Evolutionary conservation across 2,329 filamentous ascomycete species (phyloP), one percentile per base, ranked within the genome.

Genomic region (Talaromyces sp.): DNA sequence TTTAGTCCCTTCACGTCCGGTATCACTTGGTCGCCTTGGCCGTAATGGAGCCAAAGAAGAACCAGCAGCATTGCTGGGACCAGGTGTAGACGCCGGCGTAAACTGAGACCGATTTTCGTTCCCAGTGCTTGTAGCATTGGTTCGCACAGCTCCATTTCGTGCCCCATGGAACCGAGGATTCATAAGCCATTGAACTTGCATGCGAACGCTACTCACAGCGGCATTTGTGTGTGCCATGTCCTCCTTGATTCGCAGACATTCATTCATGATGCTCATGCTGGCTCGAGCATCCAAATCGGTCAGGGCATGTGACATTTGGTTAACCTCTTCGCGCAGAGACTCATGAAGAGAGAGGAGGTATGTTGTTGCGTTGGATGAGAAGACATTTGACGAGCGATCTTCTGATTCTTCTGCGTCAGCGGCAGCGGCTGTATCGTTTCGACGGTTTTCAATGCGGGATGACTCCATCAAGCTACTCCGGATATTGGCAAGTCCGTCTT

Each of bases 131-230:
- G 49, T 35, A 16, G 54, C 43, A 27, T 55, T 64, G 35, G 61
- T 47, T 20, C 65, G 64, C 16, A 63, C 51, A 20, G 52, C 60
- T 2, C 60, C 55, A 9, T 62, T 47, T 17, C 70, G 62, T 37
- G 72, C 64, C 2, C 64, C 66, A 52, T 83, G 80, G 54, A 85
- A 67, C 16, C 82, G 78, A 2, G 81, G 77, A 54, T 81, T 82
- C 63, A 84, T 80, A 11, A 86, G 75, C 84, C 84, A 86, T 47
- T 85, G 82, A 19, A 86, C 74, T 61, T 86, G 84, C 73, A 85
- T 79, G 49, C 81, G 77, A 56, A 86, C 77, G 14, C 77, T 80
- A 58, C 79, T 82, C 40, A 86, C 76, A 35, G 82, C 83, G 3
- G 83, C 82, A 54, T 82, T 84, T 7, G 82, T 80, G 62, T 85